A percentile compares a stretch with the other conserved stretches of the same genome.
Conservation (phyloP, 352 stramenopile species). For the Phytophthora tubulina region DNA sequence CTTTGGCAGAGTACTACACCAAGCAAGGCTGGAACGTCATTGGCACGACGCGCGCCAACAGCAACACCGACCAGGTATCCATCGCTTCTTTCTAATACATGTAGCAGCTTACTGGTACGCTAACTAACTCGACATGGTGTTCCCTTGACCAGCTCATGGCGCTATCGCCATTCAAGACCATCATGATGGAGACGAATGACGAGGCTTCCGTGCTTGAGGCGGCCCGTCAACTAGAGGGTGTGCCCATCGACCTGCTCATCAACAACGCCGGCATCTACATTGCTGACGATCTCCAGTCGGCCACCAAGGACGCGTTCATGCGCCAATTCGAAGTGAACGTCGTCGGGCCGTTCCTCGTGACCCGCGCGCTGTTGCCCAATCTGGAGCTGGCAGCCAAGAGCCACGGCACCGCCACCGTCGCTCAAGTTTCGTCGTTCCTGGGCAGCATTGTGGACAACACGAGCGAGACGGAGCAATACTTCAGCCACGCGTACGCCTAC, state of each 20-base stretch:
- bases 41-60: conserved; percentile 38
- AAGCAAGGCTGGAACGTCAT: conserved; percentile 56
- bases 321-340: conserved; percentile 67
- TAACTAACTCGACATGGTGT: neutral
- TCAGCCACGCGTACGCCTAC: conserved; percentile 61
- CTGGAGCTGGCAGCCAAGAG: conserved; percentile 43
- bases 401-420: conserved; percentile 47
- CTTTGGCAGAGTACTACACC: conserved; percentile 52
- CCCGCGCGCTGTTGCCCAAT: conserved; percentile 53
- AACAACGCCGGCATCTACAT: conserved; percentile 66
- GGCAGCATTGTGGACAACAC: conserved; percentile 58
- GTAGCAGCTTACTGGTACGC: neutral
- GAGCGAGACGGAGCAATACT: conserved; percentile 15
- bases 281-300: conserved; percentile 31
- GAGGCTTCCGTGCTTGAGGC: conserved; percentile 54
- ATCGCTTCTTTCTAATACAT: neutral
- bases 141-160: conserved; percentile 22
- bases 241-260: conserved; percentile 64
- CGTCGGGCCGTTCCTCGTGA: conserved; percentile 63
- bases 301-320: conserved; percentile 55
- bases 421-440: conserved; percentile 58
- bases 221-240: conserved; percentile 48
- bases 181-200: conserved; percentile 54
- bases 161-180: conserved; percentile 48
- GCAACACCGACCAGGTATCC: conserved; percentile 44